A percentile compares a stretch with the other conserved stretches of the same genome.
Conservation (phyloP, 2,329 filamentous ascomycete species). For the Colletotrichum lupini region DNA sequence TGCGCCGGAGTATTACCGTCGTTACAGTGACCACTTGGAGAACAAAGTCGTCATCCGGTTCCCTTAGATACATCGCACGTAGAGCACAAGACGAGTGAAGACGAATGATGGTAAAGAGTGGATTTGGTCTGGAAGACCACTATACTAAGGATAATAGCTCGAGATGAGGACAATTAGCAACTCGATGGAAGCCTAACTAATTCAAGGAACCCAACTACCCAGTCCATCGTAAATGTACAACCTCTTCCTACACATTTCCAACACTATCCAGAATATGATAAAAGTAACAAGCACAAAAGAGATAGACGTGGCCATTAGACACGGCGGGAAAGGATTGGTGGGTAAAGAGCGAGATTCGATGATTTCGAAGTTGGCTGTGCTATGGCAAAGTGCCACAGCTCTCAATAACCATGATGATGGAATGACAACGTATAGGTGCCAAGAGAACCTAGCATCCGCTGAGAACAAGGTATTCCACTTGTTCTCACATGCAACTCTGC, state of each 20-base stretch:
- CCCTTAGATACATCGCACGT: too few relatives aligned
- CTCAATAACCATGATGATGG: background rate
- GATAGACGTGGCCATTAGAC: background rate
- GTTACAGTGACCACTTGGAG: too few relatives aligned
- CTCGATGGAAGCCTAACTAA: too few relatives aligned
- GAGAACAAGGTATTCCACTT: background rate
- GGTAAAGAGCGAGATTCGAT: background rate
- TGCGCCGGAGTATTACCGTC: too few relatives aligned
- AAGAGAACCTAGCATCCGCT: background rate
- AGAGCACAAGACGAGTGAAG: too few relatives aligned
- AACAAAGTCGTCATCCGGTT: too few relatives aligned
- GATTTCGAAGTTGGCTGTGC: background rate
- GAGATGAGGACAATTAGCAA: too few relatives aligned
- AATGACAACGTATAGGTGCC: background rate
- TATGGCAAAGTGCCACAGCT: background rate
- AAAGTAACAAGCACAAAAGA: background rate
- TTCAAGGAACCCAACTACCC: background rate
- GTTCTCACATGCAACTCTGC: constrained; percentile 67
- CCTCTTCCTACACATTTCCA: background rate
- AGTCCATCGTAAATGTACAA: background rate
- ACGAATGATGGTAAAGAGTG: too few relatives aligned
- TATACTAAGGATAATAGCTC: too few relatives aligned
- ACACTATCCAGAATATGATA: background rate
- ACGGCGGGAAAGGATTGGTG: background rate
- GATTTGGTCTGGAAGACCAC: too few relatives aligned